Conservation (phyloP, 1,284 basidiomycete species). For the Microbotryomycetes sp. region DNA sequence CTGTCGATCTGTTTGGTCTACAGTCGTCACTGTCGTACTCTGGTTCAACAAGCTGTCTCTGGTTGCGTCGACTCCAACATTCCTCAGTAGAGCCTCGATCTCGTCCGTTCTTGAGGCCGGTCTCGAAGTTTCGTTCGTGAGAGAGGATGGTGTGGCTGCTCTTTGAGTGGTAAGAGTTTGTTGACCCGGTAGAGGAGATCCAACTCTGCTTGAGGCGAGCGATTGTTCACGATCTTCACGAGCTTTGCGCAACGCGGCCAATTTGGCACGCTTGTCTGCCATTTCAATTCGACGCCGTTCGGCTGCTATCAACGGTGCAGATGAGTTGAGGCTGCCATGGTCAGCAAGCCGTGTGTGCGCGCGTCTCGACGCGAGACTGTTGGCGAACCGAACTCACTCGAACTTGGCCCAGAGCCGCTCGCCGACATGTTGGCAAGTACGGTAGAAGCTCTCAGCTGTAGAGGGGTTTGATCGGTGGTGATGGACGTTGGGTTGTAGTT, state of each 20-base stretch:
- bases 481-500: too few relatives aligned
- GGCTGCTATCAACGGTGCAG: not conserved
- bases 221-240: conserved; percentile 60
- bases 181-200: not conserved
- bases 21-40: not conserved
- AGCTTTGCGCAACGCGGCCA: conserved; percentile 71
- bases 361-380: not conserved
- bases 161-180: not conserved
- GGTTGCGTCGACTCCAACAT: conserved; percentile 14
- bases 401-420: too few relatives aligned
- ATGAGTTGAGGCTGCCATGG: not conserved
- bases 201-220: conserved; percentile 8
- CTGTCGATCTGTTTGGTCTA: too few relatives aligned
- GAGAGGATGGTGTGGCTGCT: conserved; percentile 1
- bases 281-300: conserved; percentile 53
- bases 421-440: too few relatives aligned
- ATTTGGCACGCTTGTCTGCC: conserved; percentile 80
- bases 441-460: too few relatives aligned
- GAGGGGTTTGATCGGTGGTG: too few relatives aligned
- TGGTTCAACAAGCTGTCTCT: conserved; percentile 13
- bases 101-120: conserved; percentile 26
- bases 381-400: too few relatives aligned
- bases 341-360: not conserved
- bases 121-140: conserved; percentile 11
- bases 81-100: conserved; percentile 27